Base-by-base conservation (phyloP, 2,329 filamentous ascomycete species). In the Exserohilum turcica region DNA sequence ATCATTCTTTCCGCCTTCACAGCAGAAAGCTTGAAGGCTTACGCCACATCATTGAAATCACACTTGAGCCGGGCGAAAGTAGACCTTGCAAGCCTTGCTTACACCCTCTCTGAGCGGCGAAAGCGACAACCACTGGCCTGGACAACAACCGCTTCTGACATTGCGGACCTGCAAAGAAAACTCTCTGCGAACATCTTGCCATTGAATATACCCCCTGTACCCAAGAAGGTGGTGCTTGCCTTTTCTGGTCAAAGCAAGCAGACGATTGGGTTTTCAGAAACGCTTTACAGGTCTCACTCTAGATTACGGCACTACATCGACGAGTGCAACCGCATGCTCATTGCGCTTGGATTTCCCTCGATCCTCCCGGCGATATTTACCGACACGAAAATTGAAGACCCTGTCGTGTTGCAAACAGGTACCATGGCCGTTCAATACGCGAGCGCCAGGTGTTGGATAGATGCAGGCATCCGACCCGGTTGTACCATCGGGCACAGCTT, bases 401-500 rank as follows among this genome's bases (percentile, higher is more conserved):
- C 15, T 15, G 40, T 61, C 18, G n/a, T 44, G 24, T 54, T 66
- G n/a, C 63, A 66, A 38, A 50, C 48, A 5, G 46, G 32, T 15
- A 53, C 57, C 8, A 60, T 67, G 38, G 59, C 61, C 6, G 40
- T 63, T 3, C 64, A 67, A 44, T 68, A 68, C 36, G 64, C 64
- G 2, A 51, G 40, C 18, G 64, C 65, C 3, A 49, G 31, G 24
- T 49, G 50, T 19, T 67, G 64, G 64, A 54, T 61, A 2, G 57
- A 64, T 33, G 48, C 28, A n/a, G 61, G 61, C 4, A 36, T 66
- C 2, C 15, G 28, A 3, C 65, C 67, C 1, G 13, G 15, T 18
- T 35, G 35, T 1, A 60, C 67, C 1, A 45, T 67, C 2, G 68
- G 69, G 6, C 68, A 70, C 50, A 67, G 68, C 42, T 62, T 78